These are phyloP conservation scores for Globisporangium canariense DNA, from an alignment of 352 stramenopile species.

Conservation along the genomic window DNA sequence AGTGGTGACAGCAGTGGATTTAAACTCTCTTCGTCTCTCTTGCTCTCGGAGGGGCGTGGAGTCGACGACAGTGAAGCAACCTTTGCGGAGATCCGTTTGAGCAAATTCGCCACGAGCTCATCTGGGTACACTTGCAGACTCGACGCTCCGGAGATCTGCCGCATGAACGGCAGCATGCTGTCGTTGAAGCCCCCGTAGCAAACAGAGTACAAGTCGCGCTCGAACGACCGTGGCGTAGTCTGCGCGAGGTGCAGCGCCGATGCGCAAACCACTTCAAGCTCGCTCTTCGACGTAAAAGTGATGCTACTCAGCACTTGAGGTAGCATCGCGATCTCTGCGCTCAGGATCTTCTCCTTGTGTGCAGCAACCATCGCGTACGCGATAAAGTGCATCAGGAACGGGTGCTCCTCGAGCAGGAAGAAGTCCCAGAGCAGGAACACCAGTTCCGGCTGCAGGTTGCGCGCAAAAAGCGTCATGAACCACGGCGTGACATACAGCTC, in stretches of 20 bases:
- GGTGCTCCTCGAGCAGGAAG: conserved; percentile 87
- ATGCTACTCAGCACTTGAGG: conserved; percentile 79
- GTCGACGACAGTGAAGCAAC: conserved; percentile 1
- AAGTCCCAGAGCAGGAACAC: conserved; percentile 90
- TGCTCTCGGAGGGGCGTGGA: background rate
- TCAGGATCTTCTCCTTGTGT: conserved; percentile 55
- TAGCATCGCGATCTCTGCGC: conserved; percentile 69
- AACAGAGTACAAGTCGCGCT: conserved; percentile 75
- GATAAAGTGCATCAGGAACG: conserved; percentile 88
- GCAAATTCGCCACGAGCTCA: conserved; percentile 76
- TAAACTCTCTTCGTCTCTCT: conserved; percentile 15
- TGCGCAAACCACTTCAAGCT: conserved; percentile 58
- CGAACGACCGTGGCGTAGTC: conserved; percentile 71
- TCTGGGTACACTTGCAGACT: conserved; percentile 81
- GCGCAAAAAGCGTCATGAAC: conserved; percentile 93
- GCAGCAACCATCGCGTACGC: conserved; percentile 77
- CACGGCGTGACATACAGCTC: conserved; percentile 93
- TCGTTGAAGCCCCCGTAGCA: conserved; percentile 79
- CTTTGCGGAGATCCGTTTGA: conserved; percentile 41
- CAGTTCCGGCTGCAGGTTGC: conserved; percentile 64
- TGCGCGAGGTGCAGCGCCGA: conserved; percentile 54
- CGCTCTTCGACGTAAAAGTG: conserved; percentile 49
- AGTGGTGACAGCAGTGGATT: conserved; percentile 35
- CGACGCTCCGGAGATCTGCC: conserved; percentile 64
- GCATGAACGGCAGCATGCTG: conserved; percentile 60